These are phyloP conservation scores for Geranomyces michiganensis DNA, from an alignment of 192 early-diverging fungal genomes.

Conservation along the genomic window DNA sequence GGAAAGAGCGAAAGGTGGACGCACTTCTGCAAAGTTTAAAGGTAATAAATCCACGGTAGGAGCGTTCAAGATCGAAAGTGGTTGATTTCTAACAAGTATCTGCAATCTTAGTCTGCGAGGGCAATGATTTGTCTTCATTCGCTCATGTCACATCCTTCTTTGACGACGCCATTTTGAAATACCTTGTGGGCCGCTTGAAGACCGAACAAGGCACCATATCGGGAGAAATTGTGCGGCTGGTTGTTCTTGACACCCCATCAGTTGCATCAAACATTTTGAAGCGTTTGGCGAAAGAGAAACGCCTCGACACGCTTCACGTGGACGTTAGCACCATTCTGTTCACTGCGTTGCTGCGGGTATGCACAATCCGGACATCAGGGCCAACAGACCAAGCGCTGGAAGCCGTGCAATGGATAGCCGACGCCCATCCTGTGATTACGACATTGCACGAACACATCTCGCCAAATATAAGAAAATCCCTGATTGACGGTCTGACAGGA, in stretches of 20 bases:
- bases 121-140: slow-evolving; percentile 5
- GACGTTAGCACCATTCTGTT: too few relatives aligned
- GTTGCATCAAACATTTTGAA: too few relatives aligned
- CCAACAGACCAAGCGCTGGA: too few relatives aligned
- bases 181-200: slow-evolving; percentile 19
- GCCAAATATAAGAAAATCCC: not conserved
- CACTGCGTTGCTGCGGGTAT: too few relatives aligned
- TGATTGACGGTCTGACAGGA: not conserved
- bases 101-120: too few relatives aligned
- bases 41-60: too few relatives aligned
- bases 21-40: not conserved
- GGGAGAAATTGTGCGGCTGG: not conserved
- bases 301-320: too few relatives aligned
- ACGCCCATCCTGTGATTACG: not conserved
- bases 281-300: too few relatives aligned
- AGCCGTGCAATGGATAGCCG: too few relatives aligned
- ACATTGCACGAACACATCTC: not conserved
- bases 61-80: too few relatives aligned
- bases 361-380: too few relatives aligned
- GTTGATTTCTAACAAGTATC: too few relatives aligned
- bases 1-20: not conserved
- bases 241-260: not conserved
- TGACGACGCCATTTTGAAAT: slow-evolving; percentile 28
- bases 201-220: not conserved
- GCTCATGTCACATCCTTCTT: slow-evolving; percentile 34